A percentile compares a stretch with the other conserved stretches of the same genome.
Evolutionary conservation across 2,329 filamentous ascomycete genomes (phyloP).

Genomic region (Botrytis cinerea): DNA sequence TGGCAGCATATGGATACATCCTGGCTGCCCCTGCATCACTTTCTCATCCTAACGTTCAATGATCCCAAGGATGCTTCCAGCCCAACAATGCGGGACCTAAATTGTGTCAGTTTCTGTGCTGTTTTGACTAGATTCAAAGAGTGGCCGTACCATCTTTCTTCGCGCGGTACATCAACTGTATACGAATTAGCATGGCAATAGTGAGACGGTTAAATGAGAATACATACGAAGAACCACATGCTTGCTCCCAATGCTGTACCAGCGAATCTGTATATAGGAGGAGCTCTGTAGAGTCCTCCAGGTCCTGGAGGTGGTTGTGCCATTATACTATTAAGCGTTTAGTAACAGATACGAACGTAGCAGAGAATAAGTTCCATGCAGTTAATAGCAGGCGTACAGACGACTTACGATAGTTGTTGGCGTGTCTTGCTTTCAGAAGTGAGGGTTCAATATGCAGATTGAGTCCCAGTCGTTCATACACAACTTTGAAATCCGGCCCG

Average conservation of each 20-base stretch:
- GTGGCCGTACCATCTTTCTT: conserved; percentile 77
- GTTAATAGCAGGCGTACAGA: no score
- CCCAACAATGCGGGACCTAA: conserved; percentile 76
- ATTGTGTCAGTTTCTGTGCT: conserved; percentile 28
- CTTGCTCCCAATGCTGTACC: conserved; percentile 86
- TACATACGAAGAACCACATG: conserved; percentile 98
- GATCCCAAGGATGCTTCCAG: conserved; percentile 96
- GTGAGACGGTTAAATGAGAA: not conserved
- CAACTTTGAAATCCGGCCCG: not conserved
- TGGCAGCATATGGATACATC: not conserved
- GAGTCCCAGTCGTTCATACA: not conserved
- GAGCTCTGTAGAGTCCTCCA: conserved; percentile 41
- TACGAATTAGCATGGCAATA: conserved; percentile 26
- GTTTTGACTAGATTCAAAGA: not conserved
- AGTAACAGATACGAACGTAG: not conserved
- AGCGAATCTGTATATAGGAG: conserved; percentile 77
- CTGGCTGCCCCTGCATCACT: not conserved
- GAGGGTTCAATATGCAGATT: not conserved
- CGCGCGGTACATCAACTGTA: conserved; percentile 88
- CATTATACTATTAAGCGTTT: conserved; percentile 45
- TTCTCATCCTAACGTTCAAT: conserved; percentile 55
- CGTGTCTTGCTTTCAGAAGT: conserved; percentile 3
- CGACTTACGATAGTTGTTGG: not conserved
- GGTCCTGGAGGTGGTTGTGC: conserved; percentile 59
- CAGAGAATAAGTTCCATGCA: not conserved